Conservation (phyloP, 2,329 filamentous ascomycete species). For the Xylaria sp. region DNA sequence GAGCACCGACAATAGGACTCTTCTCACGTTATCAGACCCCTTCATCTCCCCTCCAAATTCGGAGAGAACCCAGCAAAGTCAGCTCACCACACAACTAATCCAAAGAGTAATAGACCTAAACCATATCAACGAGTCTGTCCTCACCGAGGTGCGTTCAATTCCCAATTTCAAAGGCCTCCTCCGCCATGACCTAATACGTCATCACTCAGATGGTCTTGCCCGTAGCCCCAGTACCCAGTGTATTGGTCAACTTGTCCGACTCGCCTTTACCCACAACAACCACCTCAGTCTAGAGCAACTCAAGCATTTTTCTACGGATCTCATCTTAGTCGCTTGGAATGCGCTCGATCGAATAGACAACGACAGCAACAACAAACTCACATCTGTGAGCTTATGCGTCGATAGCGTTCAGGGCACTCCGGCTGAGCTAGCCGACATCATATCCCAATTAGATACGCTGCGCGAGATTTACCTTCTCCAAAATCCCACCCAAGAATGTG, state of each 20-base stretch:
- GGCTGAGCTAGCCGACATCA: constrained; percentile 17
- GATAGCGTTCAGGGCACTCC: constrained; percentile 25
- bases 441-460: constrained; percentile 11
- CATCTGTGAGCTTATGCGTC: constrained; percentile 27
- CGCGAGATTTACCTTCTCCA: constrained; percentile 24
- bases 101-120: neutral
- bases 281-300: neutral
- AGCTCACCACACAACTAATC: neutral
- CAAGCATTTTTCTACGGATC: neutral
- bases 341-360: neutral
- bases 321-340: neutral
- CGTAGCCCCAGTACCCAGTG: neutral
- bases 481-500: constrained; percentile 15
- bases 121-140: too few species aligned
- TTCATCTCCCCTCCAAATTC: neutral
- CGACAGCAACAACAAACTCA: too few species aligned
- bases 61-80: neutral
- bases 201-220: neutral
- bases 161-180: neutral
- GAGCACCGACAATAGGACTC: too few species aligned
- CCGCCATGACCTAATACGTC: neutral
- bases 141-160: neutral
- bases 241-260: constrained; percentile 1
- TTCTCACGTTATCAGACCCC: too few species aligned
- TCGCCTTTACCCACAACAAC: neutral